Conservation (phyloP, 495 filamentous ascomycete species). For the Lichenothelia convexa region DNA sequence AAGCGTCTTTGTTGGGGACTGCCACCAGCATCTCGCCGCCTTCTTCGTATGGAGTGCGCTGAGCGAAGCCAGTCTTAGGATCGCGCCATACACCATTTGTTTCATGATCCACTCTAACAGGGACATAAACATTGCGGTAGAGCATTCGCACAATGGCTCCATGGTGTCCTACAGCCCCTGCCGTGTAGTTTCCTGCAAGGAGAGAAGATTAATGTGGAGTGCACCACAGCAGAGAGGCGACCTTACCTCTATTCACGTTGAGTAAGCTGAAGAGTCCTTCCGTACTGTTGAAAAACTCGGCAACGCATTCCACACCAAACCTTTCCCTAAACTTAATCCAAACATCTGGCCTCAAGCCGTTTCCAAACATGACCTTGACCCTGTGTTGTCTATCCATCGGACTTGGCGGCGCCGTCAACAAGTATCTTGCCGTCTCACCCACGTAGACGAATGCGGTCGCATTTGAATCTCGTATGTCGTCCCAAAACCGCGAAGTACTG, state of each 20-base stretch:
- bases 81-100: conserved; percentile 47
- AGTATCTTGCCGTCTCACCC: conserved; percentile 63
- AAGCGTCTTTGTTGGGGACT: conserved; percentile 38
- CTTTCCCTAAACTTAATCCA: conserved; percentile 48
- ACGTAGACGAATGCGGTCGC: conserved; percentile 64
- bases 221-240: not conserved
- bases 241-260: conserved; percentile 13
- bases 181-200: conserved; percentile 37
- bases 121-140: conserved; percentile 35
- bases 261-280: conserved; percentile 19
- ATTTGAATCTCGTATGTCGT: conserved; percentile 46
- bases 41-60: conserved; percentile 39
- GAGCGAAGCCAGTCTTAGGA: conserved; percentile 45
- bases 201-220: not conserved
- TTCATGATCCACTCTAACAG: conserved; percentile 49
- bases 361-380: conserved; percentile 52
- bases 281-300: conserved; percentile 25
- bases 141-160: conserved; percentile 35
- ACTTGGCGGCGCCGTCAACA: conserved; percentile 48
- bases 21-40: conserved; percentile 62
- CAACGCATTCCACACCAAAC: conserved; percentile 17
- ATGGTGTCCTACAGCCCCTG: conserved; percentile 53
- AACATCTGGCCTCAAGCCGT: conserved; percentile 60
- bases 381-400: conserved; percentile 46
- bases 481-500: conserved; percentile 54